Percentiles rank a stretch among this genome's conserved stretches.
phyloP scores from a whole-genome alignment of 768 basidiomycete genomes.

The Naganishia kalamii region DNA sequence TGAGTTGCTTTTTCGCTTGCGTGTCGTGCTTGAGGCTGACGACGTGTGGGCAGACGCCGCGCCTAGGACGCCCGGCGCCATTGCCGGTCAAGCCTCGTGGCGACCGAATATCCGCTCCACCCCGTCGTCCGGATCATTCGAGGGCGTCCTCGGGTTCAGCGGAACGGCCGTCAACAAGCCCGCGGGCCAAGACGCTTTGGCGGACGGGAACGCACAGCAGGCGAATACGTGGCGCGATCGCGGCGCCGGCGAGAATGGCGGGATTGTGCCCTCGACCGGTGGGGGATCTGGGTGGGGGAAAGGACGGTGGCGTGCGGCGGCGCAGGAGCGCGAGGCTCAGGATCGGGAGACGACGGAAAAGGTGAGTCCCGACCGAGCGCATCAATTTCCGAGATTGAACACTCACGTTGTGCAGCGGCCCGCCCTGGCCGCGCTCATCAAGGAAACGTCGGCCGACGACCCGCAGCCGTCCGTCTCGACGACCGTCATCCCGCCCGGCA shows the following conservation, averaged over 20 bases:
- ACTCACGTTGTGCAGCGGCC: conserved; percentile 13
- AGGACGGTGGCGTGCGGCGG: conserved; percentile 39
- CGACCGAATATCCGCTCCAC: conserved; percentile 29
- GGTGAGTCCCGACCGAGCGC: conserved; percentile 25
- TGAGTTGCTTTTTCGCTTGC: conserved; percentile 54
- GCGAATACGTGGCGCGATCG: conserved; percentile 8
- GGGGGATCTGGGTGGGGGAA: conserved; percentile 45
- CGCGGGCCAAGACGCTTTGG: background rate
- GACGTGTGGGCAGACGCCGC: background rate
- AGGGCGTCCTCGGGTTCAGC: conserved; percentile 44
- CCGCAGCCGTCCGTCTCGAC: conserved; percentile 33
- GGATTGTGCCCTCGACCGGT: conserved; percentile 32
- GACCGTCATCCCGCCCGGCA: conserved; percentile 38
- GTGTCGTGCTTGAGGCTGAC: background rate
- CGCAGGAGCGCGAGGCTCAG: conserved; percentile 22
- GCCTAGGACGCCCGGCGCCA: background rate
- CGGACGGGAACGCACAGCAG: no score
- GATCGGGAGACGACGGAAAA: conserved; percentile 24
- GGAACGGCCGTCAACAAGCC: conserved; percentile 17
- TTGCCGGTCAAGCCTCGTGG: conserved; percentile 26
- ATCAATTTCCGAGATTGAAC: background rate
- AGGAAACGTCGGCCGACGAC: background rate
- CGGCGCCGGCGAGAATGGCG: background rate
- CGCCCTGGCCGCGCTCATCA: conserved; percentile 7
- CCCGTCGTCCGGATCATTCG: conserved; percentile 37